phyloP scores from a whole-genome alignment of 2,329 filamentous ascomycete species.

The Sporothrix schenckii region DNA sequence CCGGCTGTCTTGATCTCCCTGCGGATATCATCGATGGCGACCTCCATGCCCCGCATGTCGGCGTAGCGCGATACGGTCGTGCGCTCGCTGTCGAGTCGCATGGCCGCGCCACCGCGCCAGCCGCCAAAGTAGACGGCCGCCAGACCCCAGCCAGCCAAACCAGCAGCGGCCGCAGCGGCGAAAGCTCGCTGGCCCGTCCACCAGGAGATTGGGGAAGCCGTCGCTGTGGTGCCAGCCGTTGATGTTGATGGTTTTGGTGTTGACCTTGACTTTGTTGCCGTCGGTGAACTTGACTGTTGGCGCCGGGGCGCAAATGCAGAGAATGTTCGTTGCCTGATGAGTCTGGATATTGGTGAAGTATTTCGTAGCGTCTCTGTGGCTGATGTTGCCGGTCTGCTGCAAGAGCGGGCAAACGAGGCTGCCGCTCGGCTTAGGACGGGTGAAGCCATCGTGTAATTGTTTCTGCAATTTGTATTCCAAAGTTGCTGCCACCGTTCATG shows the following conservation, averaged over 20 bases:
- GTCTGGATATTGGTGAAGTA: not conserved
- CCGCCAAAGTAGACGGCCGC: constrained; percentile 41
- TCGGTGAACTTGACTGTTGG: not conserved
- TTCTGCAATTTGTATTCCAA: not conserved
- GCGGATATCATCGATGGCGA: constrained; percentile 52
- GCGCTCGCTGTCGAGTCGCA: constrained; percentile 40
- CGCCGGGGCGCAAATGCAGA: constrained; percentile 9
- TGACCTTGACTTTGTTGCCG: not conserved
- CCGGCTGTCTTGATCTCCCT: constrained; percentile 41
- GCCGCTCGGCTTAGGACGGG: constrained; percentile 3
- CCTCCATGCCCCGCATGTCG: constrained; percentile 49
- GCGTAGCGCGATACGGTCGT: constrained; percentile 45
- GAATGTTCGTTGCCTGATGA: not conserved
- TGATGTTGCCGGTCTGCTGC: not conserved
- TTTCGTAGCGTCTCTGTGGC: not conserved
- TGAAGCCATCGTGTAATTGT: constrained; percentile 3
- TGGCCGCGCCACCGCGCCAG: constrained; percentile 36
- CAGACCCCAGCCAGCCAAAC: constrained; percentile 48
- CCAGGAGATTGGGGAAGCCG: constrained; percentile 29
- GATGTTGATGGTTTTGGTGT: too few relatives aligned
- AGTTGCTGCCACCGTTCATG: not conserved
- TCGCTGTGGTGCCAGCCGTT: not conserved
- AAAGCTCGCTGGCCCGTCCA: constrained; percentile 45
- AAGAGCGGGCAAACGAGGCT: not conserved
- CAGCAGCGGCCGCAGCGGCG: constrained; percentile 47